phyloP scores from a whole-genome alignment of 2,329 filamentous ascomycete genomes.

The Aspergillus jensenii region DNA sequence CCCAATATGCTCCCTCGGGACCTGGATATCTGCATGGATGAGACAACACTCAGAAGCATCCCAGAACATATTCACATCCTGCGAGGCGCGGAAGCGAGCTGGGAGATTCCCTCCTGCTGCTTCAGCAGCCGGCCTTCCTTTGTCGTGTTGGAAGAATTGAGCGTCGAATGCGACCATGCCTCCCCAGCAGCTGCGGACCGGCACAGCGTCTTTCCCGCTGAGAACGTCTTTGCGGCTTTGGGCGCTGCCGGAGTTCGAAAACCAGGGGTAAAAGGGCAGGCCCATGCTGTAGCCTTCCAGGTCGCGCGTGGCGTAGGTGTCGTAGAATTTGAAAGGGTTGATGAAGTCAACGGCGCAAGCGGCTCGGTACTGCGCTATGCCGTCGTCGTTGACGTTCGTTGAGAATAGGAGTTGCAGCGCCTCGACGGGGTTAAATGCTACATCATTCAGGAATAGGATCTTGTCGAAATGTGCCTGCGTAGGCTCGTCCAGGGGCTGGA shows the following conservation, averaged over 20 bases:
- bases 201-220: slow-evolving; percentile 58
- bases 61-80: slow-evolving; percentile 54
- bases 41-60: slow-evolving; percentile 67
- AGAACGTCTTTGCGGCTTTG: slow-evolving; percentile 64
- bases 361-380: slow-evolving; percentile 61
- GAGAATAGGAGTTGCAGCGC: slow-evolving; percentile 62
- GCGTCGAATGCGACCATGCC: slow-evolving; percentile 64
- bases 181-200: slow-evolving; percentile 73
- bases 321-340: slow-evolving; percentile 73
- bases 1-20: slow-evolving; percentile 35
- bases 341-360: slow-evolving; percentile 76
- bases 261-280: slow-evolving; percentile 72
- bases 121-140: not conserved
- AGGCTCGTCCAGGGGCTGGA: slow-evolving; percentile 58
- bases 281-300: slow-evolving; percentile 67
- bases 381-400: slow-evolving; percentile 54
- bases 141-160: slow-evolving; percentile 39
- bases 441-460: slow-evolving; percentile 66
- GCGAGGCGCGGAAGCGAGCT: slow-evolving; percentile 56
- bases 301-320: slow-evolving; percentile 73
- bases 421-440: slow-evolving; percentile 61
- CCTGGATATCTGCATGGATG: slow-evolving; percentile 50
- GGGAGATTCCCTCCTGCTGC: slow-evolving; percentile 34
- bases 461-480: slow-evolving; percentile 51
- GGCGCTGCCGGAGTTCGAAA: slow-evolving; percentile 53